Evolutionary conservation across 1,284 basidiomycete species (phyloP), one percentile per base, ranked within the genome.

Genomic region (Leucoagaricus sp.): DNA sequence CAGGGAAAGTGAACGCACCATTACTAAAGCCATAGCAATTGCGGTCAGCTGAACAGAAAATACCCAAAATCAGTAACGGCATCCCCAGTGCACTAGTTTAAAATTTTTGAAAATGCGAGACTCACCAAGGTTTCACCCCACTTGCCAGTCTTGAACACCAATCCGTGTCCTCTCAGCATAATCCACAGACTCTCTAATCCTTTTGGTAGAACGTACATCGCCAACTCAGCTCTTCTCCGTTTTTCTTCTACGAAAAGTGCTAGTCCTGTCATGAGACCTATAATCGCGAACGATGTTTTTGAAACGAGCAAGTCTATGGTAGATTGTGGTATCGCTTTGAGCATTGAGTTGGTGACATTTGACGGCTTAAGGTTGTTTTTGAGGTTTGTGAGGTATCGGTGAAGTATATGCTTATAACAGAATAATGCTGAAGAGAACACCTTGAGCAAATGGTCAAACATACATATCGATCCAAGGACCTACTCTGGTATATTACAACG

Each of bases 161-260:
- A 86, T 0, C 91, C 88, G 60, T 87, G 85, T 15, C 89, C 87
- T 41, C 92, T 72, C 13, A 89, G 85, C 63, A 88, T 84, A 1
- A 87, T 80, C 95, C 96, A 98, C 10, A 85, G 85, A 55, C 90
- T 91, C 75, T 96, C 94, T 44, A 96, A 71, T 0, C 86, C 92
- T 71, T 94, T 93, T n/a, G 96, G 96, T 38, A 98, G 75, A 3
- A 94, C 94, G 70, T 96, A 99, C 88, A 97, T 96, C 26, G 96
- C 94, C 61, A 96, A 75, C 72, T 96, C 94, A 2, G 84, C 86
- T 12, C 93, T 79, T 13, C 94, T 77, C 50, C 86, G 77, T 70
- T 86, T 89, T 67, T 94, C 94, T 67, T 99, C 96, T 3, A 96
- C 82, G 55, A 98, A 86, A 38, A 98, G 76, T 12, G 92, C 83